These are phyloP conservation scores for Uronychia binucleata DNA, from an alignment of 73 alveolate species.

Conservation along the genomic window DNA sequence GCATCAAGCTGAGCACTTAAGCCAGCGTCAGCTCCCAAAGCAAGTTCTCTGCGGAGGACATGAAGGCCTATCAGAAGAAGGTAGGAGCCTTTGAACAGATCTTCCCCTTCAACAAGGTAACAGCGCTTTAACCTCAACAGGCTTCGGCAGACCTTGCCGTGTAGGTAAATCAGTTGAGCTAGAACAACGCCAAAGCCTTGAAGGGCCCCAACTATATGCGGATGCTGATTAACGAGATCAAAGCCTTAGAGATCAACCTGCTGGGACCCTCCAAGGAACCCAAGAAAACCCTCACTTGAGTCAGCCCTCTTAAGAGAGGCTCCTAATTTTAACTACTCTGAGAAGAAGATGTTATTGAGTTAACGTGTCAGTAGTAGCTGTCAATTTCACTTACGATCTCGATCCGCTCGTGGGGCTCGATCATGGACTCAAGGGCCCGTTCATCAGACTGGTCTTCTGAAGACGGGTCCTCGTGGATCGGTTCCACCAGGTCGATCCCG, in stretches of 20 bases:
- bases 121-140: background rate
- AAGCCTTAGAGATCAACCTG: constrained; percentile 25
- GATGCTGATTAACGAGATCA: constrained; percentile 40
- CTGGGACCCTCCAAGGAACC: constrained; percentile 1
- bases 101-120: constrained; percentile 51
- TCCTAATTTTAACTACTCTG: no score
- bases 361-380: background rate
- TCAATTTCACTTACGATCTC: background rate
- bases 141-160: constrained; percentile 49
- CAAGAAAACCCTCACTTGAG: background rate
- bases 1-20: background rate
- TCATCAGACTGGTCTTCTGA: background rate
- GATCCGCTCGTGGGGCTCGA: background rate
- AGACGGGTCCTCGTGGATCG: background rate
- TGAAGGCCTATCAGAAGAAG: constrained; percentile 1
- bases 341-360: no score
- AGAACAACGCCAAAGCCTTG: constrained; percentile 9
- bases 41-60: constrained; percentile 11
- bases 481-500: background rate
- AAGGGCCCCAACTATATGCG: constrained; percentile 58
- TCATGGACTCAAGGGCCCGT: background rate
- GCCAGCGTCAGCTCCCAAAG: background rate
- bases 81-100: constrained; percentile 49
- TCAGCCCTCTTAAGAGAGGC: no score
- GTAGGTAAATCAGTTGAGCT: constrained; percentile 22